Evolutionary conservation across 257 asterid species (phyloP), one percentile per base, ranked within the genome.

Genomic region (Przewalskia tangutica): DNA sequence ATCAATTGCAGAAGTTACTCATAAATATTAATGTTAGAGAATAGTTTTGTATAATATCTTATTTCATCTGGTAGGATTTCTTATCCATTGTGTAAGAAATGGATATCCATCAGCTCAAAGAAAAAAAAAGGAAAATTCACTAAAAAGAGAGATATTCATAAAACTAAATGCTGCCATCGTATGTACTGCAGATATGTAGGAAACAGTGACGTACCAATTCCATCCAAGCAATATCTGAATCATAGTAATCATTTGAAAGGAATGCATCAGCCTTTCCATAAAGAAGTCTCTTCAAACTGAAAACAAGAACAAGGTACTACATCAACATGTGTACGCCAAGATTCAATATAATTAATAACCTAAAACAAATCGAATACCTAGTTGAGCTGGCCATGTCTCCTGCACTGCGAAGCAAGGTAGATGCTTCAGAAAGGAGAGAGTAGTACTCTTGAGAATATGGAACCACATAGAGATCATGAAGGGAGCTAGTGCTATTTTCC

Each of bases 201-300:
- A 5, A 10, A 7, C 6, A 5, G 42, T 6, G 5, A 38, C 42
- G 42, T 38, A 48, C 98, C 98, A 95, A 86, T 84, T 95, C 98
- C 97, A 93, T 91, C 98, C 98, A 95, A 81, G 97, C 94, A 84
- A 95, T 91, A 89, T 95, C 98, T 64, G 98, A 95, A 83, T 93
- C 97, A 83, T 91, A 92, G 87, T 95, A 95, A 54, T 95, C 97
- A 89, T 95, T 93, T 66, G 97, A 95, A 71, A 91, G 92, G 87
- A 95, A 93, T 38, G 98, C 93, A 62, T 89, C 92, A 63, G 98
- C 98, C 93, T 90, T 95, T 84, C 93, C 84, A 81, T 90, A 97
- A 91, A 95, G 91, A 78, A 95, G 89, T 86, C 88, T 91, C 94
- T 89, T 91, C 90, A 95, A 91, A 88, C 98, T 95, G 93, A 87